Conservation (phyloP, 2,329 filamentous ascomycete species). For the Colletotrichum melonis region DNA sequence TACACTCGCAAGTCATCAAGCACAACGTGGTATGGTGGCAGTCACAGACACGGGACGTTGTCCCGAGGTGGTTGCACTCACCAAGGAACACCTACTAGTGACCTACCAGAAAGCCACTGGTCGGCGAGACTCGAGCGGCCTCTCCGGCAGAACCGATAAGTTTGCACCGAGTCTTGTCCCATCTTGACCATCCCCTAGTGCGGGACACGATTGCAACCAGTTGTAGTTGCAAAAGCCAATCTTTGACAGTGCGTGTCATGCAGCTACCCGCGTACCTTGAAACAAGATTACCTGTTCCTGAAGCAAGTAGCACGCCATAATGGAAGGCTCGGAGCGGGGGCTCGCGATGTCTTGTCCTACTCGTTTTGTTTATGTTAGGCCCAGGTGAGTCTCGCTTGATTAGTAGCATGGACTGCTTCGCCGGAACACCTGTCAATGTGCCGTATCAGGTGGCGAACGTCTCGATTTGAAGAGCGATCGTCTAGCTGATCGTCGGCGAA, state of each 20-base stretch:
- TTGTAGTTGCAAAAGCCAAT: neutral
- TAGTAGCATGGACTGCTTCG: neutral
- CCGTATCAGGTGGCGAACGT: neutral
- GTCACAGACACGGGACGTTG: neutral
- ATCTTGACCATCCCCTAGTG: neutral
- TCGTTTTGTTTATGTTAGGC: neutral
- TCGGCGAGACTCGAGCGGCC: neutral
- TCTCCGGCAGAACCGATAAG: neutral
- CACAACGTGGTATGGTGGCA: conserved; percentile 18
- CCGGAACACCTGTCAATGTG: neutral
- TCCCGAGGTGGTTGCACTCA: conserved; percentile 19
- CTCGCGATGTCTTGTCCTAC: conserved; percentile 15
- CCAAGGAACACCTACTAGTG: neutral
- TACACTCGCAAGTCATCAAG: neutral
- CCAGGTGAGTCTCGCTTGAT: neutral
- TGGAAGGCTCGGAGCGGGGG: neutral
- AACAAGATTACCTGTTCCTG: conserved; percentile 33
- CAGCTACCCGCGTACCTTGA: conserved; percentile 20
- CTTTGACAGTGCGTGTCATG: neutral
- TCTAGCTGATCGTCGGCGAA: neutral
- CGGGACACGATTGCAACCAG: neutral
- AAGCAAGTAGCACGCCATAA: neutral
- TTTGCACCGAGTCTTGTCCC: neutral
- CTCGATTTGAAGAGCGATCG: neutral
- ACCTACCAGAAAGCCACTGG: neutral